Percentiles rank a stretch among this genome's conserved stretches.
These are phyloP conservation scores for Suillus paluster DNA, from an alignment of 768 basidiomycete genomes.

Conservation along the genomic window DNA sequence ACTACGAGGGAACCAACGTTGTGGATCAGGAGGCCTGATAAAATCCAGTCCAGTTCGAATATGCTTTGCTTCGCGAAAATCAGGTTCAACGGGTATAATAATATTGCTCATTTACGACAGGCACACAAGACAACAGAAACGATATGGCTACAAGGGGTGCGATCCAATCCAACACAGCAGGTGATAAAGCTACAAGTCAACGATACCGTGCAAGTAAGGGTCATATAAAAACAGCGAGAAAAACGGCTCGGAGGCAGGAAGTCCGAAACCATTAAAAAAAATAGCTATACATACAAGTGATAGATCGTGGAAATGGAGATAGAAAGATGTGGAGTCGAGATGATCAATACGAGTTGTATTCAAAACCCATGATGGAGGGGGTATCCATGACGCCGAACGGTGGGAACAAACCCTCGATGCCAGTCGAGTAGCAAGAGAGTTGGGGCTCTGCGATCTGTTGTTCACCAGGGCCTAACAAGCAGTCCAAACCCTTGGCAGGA, in stretches of 20 bases:
- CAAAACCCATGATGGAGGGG: constrained; percentile 6
- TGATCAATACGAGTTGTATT: constrained; percentile 1
- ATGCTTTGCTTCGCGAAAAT: not conserved
- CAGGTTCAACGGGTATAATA: not conserved
- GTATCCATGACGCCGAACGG: not conserved
- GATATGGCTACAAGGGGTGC: constrained; percentile 2
- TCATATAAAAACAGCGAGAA: constrained; percentile 3
- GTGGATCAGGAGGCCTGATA: not conserved
- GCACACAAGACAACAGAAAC: not conserved
- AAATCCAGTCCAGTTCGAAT: not conserved
- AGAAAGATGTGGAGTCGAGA: not conserved
- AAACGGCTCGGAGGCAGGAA: not conserved
- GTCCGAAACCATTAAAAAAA: not conserved
- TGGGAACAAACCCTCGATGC: constrained; percentile 11
- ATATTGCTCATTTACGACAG: constrained; percentile 1
- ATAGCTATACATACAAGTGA: constrained; percentile 4
- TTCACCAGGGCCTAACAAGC: not conserved
- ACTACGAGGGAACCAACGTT: not conserved
- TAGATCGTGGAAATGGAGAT: not conserved
- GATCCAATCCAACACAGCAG: not conserved
- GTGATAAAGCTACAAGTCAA: constrained; percentile 5
- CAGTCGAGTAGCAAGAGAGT: constrained; percentile 6
- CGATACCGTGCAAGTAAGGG: constrained; percentile 4
- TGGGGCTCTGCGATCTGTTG: constrained; percentile 1
- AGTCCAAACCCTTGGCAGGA: not conserved